phyloP scores from a whole-genome alignment of 2,329 filamentous ascomycete genomes.

The Stachybotrys chlorohalonatus region DNA sequence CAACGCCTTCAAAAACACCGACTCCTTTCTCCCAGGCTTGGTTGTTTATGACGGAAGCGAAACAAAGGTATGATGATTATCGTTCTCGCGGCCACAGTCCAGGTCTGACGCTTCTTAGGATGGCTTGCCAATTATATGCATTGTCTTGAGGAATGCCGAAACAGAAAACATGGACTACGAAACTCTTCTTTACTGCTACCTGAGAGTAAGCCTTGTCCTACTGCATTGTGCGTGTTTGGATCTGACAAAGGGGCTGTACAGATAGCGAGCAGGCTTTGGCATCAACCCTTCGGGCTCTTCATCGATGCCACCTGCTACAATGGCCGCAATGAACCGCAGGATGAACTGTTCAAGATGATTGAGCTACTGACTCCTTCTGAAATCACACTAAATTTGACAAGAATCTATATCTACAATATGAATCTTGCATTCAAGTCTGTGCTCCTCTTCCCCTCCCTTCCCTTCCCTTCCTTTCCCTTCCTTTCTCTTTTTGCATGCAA shows the following conservation, averaged over 20 bases:
- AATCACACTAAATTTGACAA: slow-evolving; percentile 46
- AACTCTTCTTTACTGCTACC: slow-evolving; percentile 56
- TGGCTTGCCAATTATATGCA: slow-evolving; percentile 58
- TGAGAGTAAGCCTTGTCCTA: slow-evolving; percentile 40
- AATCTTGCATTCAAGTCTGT: slow-evolving; percentile 56
- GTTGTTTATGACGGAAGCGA: slow-evolving; percentile 64
- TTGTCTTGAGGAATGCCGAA: slow-evolving; percentile 60
- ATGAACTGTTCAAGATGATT: slow-evolving; percentile 55
- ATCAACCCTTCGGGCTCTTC: slow-evolving; percentile 57
- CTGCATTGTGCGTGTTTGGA: neutral
- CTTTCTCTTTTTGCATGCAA: slow-evolving; percentile 2
- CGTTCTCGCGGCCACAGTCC: neutral
- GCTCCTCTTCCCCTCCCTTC: neutral
- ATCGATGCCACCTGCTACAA: slow-evolving; percentile 64
- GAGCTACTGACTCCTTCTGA: slow-evolving; percentile 55
- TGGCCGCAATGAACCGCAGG: slow-evolving; percentile 56
- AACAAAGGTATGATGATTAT: slow-evolving; percentile 41
- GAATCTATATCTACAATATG: slow-evolving; percentile 66
- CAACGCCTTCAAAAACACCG: slow-evolving; percentile 56
- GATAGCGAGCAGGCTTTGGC: slow-evolving; percentile 63
- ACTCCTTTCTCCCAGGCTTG: slow-evolving; percentile 54
- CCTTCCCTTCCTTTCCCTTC: too few relatives aligned
- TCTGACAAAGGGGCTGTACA: slow-evolving; percentile 14
- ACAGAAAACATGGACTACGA: slow-evolving; percentile 57
- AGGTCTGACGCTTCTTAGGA: slow-evolving; percentile 34